phyloP scores from a whole-genome alignment of 2,329 filamentous ascomycete genomes.

The Curvularia verruculosa region DNA sequence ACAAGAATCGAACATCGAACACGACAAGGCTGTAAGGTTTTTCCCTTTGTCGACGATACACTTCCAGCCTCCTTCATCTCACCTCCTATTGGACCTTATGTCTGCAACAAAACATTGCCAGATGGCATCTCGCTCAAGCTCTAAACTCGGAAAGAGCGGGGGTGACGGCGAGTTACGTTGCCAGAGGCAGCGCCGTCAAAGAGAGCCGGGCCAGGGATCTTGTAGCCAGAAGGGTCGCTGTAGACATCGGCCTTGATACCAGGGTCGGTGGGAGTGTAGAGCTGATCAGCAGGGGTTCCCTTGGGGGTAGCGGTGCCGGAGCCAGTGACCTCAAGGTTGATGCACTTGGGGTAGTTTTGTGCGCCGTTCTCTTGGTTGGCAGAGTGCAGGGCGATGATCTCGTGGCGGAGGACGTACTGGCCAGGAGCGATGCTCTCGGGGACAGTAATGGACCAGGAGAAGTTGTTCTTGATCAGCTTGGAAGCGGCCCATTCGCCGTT shows the following conservation, averaged over 20 bases:
- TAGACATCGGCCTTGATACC: slow-evolving; percentile 68
- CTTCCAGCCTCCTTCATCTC: background rate
- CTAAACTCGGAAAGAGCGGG: background rate
- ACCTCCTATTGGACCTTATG: background rate
- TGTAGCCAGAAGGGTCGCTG: slow-evolving; percentile 27
- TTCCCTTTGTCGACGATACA: background rate
- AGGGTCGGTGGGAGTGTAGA: slow-evolving; percentile 64
- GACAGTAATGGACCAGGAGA: slow-evolving; percentile 52
- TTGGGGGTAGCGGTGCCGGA: slow-evolving; percentile 54
- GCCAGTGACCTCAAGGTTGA: slow-evolving; percentile 60
- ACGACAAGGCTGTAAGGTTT: background rate
- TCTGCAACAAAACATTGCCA: background rate
- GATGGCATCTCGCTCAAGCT: background rate
- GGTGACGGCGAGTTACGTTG: slow-evolving; percentile 10
- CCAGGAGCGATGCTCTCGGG: slow-evolving; percentile 54
- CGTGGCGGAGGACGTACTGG: slow-evolving; percentile 63
- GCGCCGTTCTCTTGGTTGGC: slow-evolving; percentile 51
- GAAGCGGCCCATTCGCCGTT: slow-evolving; percentile 62
- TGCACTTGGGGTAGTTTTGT: slow-evolving; percentile 58
- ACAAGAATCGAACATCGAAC: slow-evolving; percentile 25
- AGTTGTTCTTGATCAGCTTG: slow-evolving; percentile 55
- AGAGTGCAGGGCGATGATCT: slow-evolving; percentile 59
- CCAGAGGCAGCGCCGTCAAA: background rate
- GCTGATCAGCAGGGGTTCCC: slow-evolving; percentile 57
- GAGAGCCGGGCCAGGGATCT: background rate